Evolutionary conservation across 2,329 filamentous ascomycete species (phyloP).

Genomic region (Monosporascus sp.): DNA sequence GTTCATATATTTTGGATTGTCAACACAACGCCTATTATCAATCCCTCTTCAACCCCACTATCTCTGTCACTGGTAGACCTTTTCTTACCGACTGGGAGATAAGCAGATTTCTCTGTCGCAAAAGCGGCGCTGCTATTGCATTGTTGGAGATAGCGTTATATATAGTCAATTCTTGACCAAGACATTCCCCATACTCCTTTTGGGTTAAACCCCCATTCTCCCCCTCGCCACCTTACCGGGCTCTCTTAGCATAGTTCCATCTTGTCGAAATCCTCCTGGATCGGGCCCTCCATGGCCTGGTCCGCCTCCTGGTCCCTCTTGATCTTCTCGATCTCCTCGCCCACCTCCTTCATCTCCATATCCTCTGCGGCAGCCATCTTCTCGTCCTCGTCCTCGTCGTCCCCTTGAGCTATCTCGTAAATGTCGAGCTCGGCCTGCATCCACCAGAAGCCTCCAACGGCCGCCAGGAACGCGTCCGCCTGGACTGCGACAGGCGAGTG

Average conservation of each 20-base stretch:
- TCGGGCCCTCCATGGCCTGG: not conserved
- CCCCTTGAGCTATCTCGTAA: not conserved
- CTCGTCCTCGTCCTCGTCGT: not conserved
- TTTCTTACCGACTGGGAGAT: too few relatives aligned
- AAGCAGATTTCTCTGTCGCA: too few relatives aligned
- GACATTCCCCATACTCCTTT: too few relatives aligned
- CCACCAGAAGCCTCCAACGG: not conserved
- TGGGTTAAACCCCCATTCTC: too few relatives aligned
- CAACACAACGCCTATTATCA: too few relatives aligned
- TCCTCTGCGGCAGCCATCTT: not conserved
- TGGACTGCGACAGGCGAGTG: not conserved
- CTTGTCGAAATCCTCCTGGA: not conserved
- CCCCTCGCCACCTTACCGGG: too few relatives aligned
- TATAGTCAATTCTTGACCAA: too few relatives aligned
- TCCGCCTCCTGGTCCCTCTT: not conserved
- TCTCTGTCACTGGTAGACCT: too few relatives aligned
- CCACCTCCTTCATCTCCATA: not conserved
- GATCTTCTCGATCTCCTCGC: not conserved
- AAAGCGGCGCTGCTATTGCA: too few relatives aligned
- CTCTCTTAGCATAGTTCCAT: not conserved
- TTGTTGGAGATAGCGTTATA: too few relatives aligned
- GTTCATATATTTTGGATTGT: too few relatives aligned
- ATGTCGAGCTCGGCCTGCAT: not conserved
- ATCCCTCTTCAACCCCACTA: too few relatives aligned
- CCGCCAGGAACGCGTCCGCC: not conserved